These are phyloP conservation scores for Penicillium steckii DNA, from an alignment of 495 filamentous ascomycete genomes.

Conservation along the genomic window DNA sequence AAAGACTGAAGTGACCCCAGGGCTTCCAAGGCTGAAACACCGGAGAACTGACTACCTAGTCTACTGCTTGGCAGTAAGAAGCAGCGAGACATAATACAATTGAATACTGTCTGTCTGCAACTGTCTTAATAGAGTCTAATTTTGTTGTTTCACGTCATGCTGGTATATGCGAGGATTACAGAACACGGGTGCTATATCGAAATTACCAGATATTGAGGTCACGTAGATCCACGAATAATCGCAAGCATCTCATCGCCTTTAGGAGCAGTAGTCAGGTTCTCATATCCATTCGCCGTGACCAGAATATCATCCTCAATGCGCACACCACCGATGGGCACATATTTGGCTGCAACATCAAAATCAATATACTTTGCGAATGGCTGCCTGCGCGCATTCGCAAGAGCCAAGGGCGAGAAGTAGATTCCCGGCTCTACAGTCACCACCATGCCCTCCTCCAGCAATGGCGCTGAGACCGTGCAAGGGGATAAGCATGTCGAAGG, in stretches of 20 bases:
- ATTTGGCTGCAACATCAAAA: constrained; percentile 64
- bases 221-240: constrained; percentile 46
- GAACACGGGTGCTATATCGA: too few species aligned
- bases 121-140: too few species aligned
- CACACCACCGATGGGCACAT: constrained; percentile 79
- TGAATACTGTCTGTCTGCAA: too few species aligned
- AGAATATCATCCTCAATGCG: constrained; percentile 92
- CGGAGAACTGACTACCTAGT: too few species aligned
- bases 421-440: constrained; percentile 89
- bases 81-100: too few species aligned
- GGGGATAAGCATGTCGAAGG: constrained; percentile 23
- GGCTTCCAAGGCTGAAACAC: too few species aligned
- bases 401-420: constrained; percentile 86
- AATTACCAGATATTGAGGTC: too few species aligned
- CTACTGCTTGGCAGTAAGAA: too few species aligned
- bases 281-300: constrained; percentile 71
- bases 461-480: constrained; percentile 35
- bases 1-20: too few species aligned
- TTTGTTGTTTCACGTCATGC: too few species aligned
- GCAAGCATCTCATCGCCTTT: constrained; percentile 71
- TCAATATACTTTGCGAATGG: constrained; percentile 71
- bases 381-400: constrained; percentile 70
- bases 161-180: too few species aligned
- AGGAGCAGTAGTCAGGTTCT: constrained; percentile 81
- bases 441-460: constrained; percentile 68